phyloP scores from a whole-genome alignment of 306 rosid species.

The Castanea sativa region DNA sequence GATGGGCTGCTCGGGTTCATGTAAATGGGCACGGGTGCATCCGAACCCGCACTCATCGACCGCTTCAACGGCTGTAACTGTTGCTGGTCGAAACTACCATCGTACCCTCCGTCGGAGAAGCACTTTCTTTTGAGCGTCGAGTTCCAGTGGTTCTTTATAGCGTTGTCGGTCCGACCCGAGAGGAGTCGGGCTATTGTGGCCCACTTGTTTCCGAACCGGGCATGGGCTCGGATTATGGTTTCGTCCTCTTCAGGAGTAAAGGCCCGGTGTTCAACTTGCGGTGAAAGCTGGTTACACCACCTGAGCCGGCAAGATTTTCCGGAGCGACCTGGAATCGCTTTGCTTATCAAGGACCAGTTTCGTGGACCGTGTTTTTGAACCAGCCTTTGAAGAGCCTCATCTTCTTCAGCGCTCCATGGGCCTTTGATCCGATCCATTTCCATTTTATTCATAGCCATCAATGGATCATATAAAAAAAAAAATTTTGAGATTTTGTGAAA shows the following conservation, averaged over 20 bases:
- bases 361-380: slow-evolving; percentile 89
- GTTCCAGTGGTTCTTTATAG: slow-evolving; percentile 97
- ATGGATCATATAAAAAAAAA: not conserved
- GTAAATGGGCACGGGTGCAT: slow-evolving; percentile 53
- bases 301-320: slow-evolving; percentile 94
- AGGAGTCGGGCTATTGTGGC: slow-evolving; percentile 93
- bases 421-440: slow-evolving; percentile 97
- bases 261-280: slow-evolving; percentile 93
- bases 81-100: slow-evolving; percentile 22
- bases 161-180: slow-evolving; percentile 93
- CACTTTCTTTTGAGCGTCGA: slow-evolving; percentile 90
- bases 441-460: slow-evolving; percentile 27
- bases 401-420: slow-evolving; percentile 98
- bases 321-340: slow-evolving; percentile 82
- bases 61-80: slow-evolving; percentile 50
- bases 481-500: too few species aligned
- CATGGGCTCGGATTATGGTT: slow-evolving; percentile 81
- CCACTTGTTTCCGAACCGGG: slow-evolving; percentile 95
- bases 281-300: slow-evolving; percentile 97
- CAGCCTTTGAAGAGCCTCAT: slow-evolving; percentile 62
- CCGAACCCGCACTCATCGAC: slow-evolving; percentile 77
- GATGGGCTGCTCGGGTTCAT: slow-evolving; percentile 80
- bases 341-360: slow-evolving; percentile 91
- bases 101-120: slow-evolving; percentile 20
- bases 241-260: slow-evolving; percentile 87